These are phyloP conservation scores for Eimeria falciformis DNA, from an alignment of 169 alveolate species.

Conservation along the genomic window DNA sequence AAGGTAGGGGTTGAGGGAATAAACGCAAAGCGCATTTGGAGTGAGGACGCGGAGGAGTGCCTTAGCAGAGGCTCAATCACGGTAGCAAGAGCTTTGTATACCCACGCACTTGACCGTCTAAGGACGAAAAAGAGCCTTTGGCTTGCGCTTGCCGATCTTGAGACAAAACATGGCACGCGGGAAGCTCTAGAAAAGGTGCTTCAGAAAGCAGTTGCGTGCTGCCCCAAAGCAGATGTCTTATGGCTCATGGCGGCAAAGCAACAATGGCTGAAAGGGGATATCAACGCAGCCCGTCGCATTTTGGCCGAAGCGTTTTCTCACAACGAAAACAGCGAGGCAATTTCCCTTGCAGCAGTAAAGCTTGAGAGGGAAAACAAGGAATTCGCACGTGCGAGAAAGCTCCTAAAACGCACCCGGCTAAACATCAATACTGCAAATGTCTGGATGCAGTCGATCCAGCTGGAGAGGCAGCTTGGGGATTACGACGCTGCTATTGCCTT, in stretches of 20 bases:
- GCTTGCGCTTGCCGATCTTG: slow-evolving; percentile 97
- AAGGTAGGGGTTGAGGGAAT: slow-evolving; percentile 78
- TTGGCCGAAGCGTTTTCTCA: slow-evolving; percentile 92
- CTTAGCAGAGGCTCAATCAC: slow-evolving; percentile 77
- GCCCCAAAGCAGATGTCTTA: slow-evolving; percentile 94
- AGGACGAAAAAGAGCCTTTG: slow-evolving; percentile 89
- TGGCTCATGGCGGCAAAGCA: slow-evolving; percentile 96
- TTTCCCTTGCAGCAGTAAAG: slow-evolving; percentile 93
- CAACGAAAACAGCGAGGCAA: slow-evolving; percentile 91
- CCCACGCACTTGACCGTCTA: slow-evolving; percentile 81
- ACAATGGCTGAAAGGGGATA: slow-evolving; percentile 93
- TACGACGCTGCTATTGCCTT: slow-evolving; percentile 85
- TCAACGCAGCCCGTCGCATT: slow-evolving; percentile 90
- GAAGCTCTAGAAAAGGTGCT: slow-evolving; percentile 89
- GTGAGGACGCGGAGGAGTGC: slow-evolving; percentile 79
- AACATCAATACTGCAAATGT: slow-evolving; percentile 89
- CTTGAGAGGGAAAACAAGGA: slow-evolving; percentile 94
- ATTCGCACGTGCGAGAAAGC: slow-evolving; percentile 93
- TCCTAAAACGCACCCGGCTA: slow-evolving; percentile 92
- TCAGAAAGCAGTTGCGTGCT: slow-evolving; percentile 89
- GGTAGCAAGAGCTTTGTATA: slow-evolving; percentile 83
- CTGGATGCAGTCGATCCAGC: slow-evolving; percentile 95
- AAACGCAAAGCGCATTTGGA: slow-evolving; percentile 79
- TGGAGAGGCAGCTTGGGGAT: slow-evolving; percentile 90
- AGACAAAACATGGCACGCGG: slow-evolving; percentile 92